Evolutionary conservation across 768 basidiomycete species (phyloP).

Genomic region (Kwoniella mangroviensis): DNA sequence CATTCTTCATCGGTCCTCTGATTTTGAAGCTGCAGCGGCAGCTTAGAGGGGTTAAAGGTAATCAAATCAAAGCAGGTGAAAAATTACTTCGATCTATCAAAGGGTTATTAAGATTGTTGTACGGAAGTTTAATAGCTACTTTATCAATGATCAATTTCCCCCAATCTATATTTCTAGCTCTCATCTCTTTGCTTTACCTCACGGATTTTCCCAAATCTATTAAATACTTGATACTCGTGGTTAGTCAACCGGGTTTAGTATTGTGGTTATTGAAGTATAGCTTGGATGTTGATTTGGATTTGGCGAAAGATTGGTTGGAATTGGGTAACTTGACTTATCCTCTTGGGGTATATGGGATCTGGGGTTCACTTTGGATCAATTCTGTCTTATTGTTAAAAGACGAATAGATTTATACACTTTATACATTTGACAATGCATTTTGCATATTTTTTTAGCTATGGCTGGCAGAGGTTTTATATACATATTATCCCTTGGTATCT

Average conservation of each 20-base stretch:
- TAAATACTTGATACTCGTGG: neutral
- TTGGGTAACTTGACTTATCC: conserved; percentile 42
- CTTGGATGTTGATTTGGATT: conserved; percentile 9
- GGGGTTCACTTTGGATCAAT: conserved; percentile 41
- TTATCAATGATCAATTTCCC: conserved; percentile 91
- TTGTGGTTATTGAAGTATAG: neutral
- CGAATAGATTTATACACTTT: neutral
- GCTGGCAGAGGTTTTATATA: no score
- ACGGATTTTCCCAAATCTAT: conserved; percentile 11
- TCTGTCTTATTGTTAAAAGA: conserved; percentile 6
- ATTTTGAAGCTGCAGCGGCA: no score
- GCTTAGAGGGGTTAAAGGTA: no score
- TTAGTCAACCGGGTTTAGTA: conserved; percentile 18
- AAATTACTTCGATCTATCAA: neutral
- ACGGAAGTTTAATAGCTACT: conserved; percentile 83
- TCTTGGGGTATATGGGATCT: conserved; percentile 34
- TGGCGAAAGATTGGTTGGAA: conserved; percentile 33
- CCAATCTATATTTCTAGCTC: conserved; percentile 73
- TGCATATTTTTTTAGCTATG: no score
- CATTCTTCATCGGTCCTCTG: neutral
- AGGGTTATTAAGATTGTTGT: conserved; percentile 75
- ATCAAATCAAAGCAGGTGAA: neutral
- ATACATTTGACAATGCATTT: neutral
- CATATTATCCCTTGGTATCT: no score
- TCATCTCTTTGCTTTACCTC: conserved; percentile 55